phyloP scores from a whole-genome alignment of 2,329 filamentous ascomycete genomes.

The Setomelanomma holmii region DNA sequence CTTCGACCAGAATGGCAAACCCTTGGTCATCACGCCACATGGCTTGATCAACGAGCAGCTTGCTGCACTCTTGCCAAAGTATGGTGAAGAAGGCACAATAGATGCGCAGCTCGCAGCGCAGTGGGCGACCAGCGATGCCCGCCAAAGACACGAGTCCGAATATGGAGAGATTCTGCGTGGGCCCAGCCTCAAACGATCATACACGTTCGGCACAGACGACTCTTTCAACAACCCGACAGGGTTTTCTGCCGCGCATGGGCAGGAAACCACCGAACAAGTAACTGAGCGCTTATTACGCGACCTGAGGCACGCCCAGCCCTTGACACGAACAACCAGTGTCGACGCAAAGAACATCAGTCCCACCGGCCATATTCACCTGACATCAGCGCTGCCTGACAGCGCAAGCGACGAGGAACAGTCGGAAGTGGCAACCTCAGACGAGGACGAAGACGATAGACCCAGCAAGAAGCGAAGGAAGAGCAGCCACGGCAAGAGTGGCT shows the following conservation, averaged over 20 bases:
- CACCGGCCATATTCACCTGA: conserved; percentile 7
- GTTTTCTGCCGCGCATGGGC: conserved; percentile 29
- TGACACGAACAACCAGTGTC: conserved; percentile 12
- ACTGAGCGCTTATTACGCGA: conserved; percentile 34
- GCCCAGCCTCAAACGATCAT: conserved; percentile 35
- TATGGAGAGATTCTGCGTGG: conserved; percentile 19
- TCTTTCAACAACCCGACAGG: conserved; percentile 42
- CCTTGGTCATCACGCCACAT: conserved; percentile 32
- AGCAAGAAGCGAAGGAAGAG: conserved; percentile 37
- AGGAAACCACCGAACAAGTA: conserved; percentile 32
- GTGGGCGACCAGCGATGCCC: conserved; percentile 29
- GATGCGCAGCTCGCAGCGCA: conserved; percentile 38
- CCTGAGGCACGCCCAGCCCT: conserved; percentile 26
- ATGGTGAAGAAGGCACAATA: conserved; percentile 33
- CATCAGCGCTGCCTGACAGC: conserved; percentile 3
- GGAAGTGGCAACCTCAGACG: conserved; percentile 30
- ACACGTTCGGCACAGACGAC: conserved; percentile 46
- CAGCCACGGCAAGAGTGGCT: conserved; percentile 18
- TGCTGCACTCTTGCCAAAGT: conserved; percentile 37
- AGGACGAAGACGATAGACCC: conserved; percentile 28
- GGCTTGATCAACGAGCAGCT: conserved; percentile 40
- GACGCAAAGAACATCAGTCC: conserved; percentile 16
- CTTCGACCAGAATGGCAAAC: conserved; percentile 10
- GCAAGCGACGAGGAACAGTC: conserved; percentile 30
- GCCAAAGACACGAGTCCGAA: conserved; percentile 26